Conservation (phyloP, 163 green algal species). For the Botryococcus braunii region DNA sequence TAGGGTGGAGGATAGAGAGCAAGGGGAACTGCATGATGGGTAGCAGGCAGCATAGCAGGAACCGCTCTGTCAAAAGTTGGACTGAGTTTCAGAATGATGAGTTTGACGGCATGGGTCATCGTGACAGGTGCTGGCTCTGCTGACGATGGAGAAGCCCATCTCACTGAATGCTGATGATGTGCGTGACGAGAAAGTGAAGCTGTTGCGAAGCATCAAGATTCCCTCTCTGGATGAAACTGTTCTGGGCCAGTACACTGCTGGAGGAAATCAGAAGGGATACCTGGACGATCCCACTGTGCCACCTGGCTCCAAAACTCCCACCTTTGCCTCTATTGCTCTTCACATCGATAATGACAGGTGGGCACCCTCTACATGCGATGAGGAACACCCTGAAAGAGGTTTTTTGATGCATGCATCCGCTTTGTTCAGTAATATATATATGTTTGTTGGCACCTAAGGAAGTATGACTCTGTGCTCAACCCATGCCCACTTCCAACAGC, state of each 20-base stretch:
- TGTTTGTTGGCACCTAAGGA: no score
- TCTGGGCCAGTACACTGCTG: conserved; percentile 85
- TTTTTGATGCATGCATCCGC: no score
- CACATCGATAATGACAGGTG: conserved; percentile 87
- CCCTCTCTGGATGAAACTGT: conserved; percentile 59
- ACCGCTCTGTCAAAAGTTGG: background rate
- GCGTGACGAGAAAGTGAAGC: conserved; percentile 94
- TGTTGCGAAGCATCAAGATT: conserved; percentile 70
- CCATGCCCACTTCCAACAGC: no score
- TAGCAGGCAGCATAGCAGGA: no score
- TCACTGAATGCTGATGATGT: conserved; percentile 85
- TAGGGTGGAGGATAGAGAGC: no score
- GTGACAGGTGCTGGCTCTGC: conserved; percentile 79
- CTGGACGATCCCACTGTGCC: conserved; percentile 84
- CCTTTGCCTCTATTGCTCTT: conserved; percentile 70
- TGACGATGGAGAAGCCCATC: conserved; percentile 92
- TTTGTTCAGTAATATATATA: no score
- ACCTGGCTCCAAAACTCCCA: conserved; percentile 64
- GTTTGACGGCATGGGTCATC: background rate
- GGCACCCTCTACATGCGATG: no score
- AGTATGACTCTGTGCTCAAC: no score
- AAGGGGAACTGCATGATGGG: no score
- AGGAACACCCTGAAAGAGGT: no score
- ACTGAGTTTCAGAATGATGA: background rate
- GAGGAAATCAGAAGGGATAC: conserved; percentile 56